A percentile compares a stretch with the other conserved stretches of the same genome.
Evolutionary conservation across 2,329 filamentous ascomycete genomes (phyloP).

Genomic region (Fusarium musae): DNA sequence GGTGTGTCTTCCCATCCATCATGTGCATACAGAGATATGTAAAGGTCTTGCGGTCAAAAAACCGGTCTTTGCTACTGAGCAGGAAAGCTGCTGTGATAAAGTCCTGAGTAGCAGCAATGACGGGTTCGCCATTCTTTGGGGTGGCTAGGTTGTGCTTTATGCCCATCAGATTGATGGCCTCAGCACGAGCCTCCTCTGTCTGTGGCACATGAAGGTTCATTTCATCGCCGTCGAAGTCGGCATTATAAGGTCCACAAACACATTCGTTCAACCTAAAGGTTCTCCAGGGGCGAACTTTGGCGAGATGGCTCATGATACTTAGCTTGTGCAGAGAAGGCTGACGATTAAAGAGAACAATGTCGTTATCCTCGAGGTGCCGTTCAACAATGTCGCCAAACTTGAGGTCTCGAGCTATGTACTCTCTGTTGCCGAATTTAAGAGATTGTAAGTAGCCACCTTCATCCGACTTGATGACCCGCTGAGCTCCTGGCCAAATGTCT

Average conservation of each 20-base stretch:
- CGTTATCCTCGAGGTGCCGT: conserved; percentile 92
- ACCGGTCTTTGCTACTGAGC: conserved; percentile 90
- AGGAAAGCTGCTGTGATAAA: conserved; percentile 97
- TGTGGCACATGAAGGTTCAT: conserved; percentile 99
- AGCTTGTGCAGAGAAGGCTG: conserved; percentile 98
- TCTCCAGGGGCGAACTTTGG: conserved; percentile 92
- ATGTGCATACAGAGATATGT: conserved; percentile 93
- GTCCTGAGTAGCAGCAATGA: conserved; percentile 99
- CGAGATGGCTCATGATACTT: conserved; percentile 96
- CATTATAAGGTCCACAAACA: conserved; percentile 98
- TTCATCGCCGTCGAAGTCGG: conserved; percentile 98
- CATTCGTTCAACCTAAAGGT: conserved; percentile 98
- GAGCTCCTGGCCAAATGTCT: conserved; percentile 86
- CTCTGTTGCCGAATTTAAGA: conserved; percentile 78
- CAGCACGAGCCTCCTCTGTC: conserved; percentile 94
- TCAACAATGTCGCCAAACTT: conserved; percentile 90
- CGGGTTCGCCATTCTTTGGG: conserved; percentile 96
- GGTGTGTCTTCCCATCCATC: conserved; percentile 80
- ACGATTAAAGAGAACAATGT: conserved; percentile 97
- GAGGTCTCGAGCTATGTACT: conserved; percentile 73
- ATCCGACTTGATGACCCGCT: conserved; percentile 79
- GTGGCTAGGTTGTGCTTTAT: conserved; percentile 97
- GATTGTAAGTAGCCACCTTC: conserved; percentile 76
- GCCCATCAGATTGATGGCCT: conserved; percentile 96
- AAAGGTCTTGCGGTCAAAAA: conserved; percentile 90